Conservation (phyloP, 306 rosid genomes). For the Medicago arabica region DNA sequence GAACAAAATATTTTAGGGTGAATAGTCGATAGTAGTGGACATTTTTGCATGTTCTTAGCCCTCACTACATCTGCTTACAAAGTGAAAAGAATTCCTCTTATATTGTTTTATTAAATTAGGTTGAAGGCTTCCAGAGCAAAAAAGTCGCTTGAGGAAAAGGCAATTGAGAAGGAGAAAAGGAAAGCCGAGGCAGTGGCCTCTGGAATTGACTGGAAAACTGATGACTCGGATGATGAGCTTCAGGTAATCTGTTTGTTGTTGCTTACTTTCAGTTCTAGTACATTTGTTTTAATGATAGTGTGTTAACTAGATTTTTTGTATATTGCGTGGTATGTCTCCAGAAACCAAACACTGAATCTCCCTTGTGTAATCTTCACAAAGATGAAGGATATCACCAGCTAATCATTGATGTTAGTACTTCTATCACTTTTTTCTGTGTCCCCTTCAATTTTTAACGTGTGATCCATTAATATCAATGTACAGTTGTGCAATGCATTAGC, state of each 20-base stretch:
- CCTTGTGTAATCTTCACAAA: conserved; percentile 68
- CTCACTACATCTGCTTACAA: conserved; percentile 3
- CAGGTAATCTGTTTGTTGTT: conserved; percentile 44
- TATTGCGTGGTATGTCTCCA: conserved; percentile 48
- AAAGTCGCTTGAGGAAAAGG: conserved; percentile 73
- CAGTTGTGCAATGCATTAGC: conserved; percentile 92
- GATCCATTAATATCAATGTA: conserved; percentile 37
- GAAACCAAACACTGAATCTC: conserved; percentile 60
- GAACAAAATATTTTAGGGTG: neutral
- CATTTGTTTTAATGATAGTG: conserved; percentile 24
- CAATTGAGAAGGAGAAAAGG: conserved; percentile 63
- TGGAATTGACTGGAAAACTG: conserved; percentile 75
- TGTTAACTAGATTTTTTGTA: conserved; percentile 29
- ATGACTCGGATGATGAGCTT: conserved; percentile 79
- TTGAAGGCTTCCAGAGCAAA: conserved; percentile 80
- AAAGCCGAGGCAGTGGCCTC: conserved; percentile 78
- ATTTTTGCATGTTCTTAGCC: conserved; percentile 19
- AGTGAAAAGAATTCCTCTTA: conserved; percentile 5
- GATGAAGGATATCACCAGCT: conserved; percentile 73
- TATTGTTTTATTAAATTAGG: conserved; percentile 51
- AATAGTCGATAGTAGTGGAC: neutral
- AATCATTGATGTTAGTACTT: conserved; percentile 70
- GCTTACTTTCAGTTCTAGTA: conserved; percentile 23
- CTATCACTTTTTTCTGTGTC: conserved; percentile 27
- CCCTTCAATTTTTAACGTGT: conserved; percentile 23